Evolutionary conservation across 1,139 yeast genomes (phyloP), one percentile per base, ranked within the genome.

Genomic region (Blastobotrys ciferrii): DNA sequence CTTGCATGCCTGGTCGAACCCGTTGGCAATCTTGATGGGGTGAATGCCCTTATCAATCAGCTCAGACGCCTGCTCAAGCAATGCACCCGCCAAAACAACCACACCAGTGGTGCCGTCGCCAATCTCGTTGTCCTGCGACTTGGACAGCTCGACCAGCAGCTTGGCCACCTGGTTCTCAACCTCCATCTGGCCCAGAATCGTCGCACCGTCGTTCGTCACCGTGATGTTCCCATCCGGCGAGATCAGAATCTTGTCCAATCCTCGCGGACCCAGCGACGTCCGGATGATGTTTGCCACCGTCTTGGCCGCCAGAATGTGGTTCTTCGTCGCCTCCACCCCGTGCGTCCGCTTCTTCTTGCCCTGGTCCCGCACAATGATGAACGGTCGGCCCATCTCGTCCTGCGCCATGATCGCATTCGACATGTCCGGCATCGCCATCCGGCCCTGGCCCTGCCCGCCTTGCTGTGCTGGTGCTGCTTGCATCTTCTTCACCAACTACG

Each of bases 81-180:
- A 74, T 1, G 98, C 95, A 59, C 96, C 87, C 1, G 98, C 98
- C 47, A 94, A 74, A 1, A 94, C 98, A 50, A 92, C 98, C 31
- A 94, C 99, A 62, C 98, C 98, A 2, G 99, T 94, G 37, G 99
- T 94, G 64, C 99, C 99, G 66, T 94, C 99, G 50, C 99, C 99
- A 63, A 94, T 89, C 71, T 94, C 98, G 64, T 92, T 97, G 68
- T 94, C 99, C 73, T 94, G 99, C 19, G 97, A 87, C 68, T 81
- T 86, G 32, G 97, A 87, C 59, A 94, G 78, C 71, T 94, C 96
- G 36, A 92, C 99, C 64, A 94, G 74, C 56, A 94, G 76, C 70
- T 92, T 92, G 58, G 98, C 99, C 63, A 94, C 91, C 71, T 92
- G 96, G 67, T 87, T 89, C 60, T 89, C 96, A 57, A 94, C 77